A percentile compares a stretch with the other conserved stretches of the same genome.
phyloP scores from a whole-genome alignment of 108 stramenopile species.

The Halocafeteria seosinensis region DNA sequence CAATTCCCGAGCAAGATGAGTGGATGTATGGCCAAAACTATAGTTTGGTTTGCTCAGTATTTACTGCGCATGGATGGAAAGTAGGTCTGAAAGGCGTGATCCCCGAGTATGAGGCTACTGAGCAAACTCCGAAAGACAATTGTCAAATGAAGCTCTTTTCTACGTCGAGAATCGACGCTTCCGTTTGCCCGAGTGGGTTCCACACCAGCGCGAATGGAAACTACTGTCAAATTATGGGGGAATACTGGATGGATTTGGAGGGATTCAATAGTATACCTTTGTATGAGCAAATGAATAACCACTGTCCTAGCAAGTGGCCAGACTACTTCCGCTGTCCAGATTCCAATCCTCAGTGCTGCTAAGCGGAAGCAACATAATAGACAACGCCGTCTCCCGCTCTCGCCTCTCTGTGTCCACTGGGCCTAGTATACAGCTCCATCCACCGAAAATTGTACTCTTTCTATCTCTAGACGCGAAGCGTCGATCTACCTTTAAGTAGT shows the following conservation, averaged over 20 bases:
- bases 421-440: too few species aligned
- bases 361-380: too few species aligned
- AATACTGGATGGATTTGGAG: background rate
- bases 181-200: background rate
- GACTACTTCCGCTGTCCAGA: background rate
- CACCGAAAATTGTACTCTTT: too few species aligned
- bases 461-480: too few species aligned
- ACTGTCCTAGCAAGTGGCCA: background rate
- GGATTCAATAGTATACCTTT: background rate
- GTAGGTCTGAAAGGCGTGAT: background rate
- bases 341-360: background rate
- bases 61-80: background rate
- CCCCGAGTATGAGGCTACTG: background rate
- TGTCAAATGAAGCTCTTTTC: background rate
- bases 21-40: background rate
- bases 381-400: too few species aligned
- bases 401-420: too few species aligned
- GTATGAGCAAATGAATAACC: background rate
- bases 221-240: conserved; percentile 3
- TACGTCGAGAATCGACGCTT: background rate
- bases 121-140: conserved; percentile 2
- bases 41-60: background rate
- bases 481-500: too few species aligned
- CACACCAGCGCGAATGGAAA: background rate
- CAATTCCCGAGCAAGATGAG: background rate